Conservation (phyloP, 2,329 filamentous ascomycete genomes). For the Westerdykella sp. region DNA sequence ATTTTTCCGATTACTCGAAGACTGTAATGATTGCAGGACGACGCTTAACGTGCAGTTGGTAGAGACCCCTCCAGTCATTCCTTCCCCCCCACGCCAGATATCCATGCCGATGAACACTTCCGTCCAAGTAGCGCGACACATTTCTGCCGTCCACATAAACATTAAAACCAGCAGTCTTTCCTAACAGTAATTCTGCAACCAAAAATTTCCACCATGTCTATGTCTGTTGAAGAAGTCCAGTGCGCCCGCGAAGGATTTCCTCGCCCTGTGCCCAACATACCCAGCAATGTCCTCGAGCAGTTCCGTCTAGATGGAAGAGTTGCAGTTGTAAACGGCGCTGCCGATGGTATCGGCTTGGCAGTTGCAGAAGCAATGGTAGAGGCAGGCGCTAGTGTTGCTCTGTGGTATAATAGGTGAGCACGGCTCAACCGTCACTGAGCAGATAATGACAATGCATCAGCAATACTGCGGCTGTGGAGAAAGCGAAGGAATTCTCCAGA, state of each 20-base stretch:
- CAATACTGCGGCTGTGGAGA: constrained; percentile 53
- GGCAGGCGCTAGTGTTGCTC: constrained; percentile 41
- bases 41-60: too few species aligned
- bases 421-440: too few species aligned
- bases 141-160: too few species aligned
- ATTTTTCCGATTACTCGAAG: too few species aligned
- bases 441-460: constrained; percentile 45
- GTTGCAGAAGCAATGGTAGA: constrained; percentile 35
- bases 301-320: constrained; percentile 36
- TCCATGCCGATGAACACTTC: too few species aligned
- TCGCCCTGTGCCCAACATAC: constrained; percentile 21
- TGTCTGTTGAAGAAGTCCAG: constrained; percentile 28
- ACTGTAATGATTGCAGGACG: too few species aligned
- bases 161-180: too few species aligned
- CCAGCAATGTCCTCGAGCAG: constrained; percentile 26
- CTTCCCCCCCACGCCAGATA: too few species aligned
- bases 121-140: too few species aligned
- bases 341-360: constrained; percentile 51
- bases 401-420: constrained; percentile 36
- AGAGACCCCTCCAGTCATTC: too few species aligned
- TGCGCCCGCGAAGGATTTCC: constrained; percentile 20
- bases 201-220: constrained; percentile 22
- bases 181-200: too few species aligned
- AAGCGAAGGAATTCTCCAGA: constrained; percentile 52
- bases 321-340: constrained; percentile 40